Base-by-base conservation (phyloP, 306 rosid species). In the Fagus sylvatica region DNA sequence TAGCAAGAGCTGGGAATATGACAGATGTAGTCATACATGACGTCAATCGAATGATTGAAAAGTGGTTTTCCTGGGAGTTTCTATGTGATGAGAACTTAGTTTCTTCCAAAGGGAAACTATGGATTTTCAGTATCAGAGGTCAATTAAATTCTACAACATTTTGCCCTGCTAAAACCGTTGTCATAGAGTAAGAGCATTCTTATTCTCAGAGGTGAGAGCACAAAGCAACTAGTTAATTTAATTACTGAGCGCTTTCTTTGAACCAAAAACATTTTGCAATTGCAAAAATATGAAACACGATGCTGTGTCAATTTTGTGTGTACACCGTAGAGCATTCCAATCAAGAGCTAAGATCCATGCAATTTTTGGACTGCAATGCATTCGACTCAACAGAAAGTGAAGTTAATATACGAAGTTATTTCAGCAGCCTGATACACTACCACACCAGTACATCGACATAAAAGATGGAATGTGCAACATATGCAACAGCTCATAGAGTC, bases 51-150 rank as follows among this genome's bases (percentile, higher is more conserved):
- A 88, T 68, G 81, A 81, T 95, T 32, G 98, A 95, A 84, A 92
- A 88, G 86, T 91, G 98, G 98, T 95, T 89, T 85, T 95, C 97
- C 56, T 88, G 92, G 97, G 98, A 95, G 84, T 89, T 95, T 71
- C 89, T 95, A 19, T 89, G 98, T 79, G 90, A 91, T 75, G 95
- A 89, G 86, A 95, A 95, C 87, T 78, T 95, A 69, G 80, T 88
- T 71, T 78, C 93, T 81, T 89, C 97, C 40, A 91, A 85, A 87
- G 97, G 93, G 70, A 92, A 85, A 65, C 62, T 95, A 34, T 92
- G 98, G 98, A 87, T 88, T 72, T 95, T 91, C 68, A 89, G 89
- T 86, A 92, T 94, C 80, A 87, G 32, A 71, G 79, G 88, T 65
- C 60, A 64, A 51, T 66, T 64, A 69, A 89, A 88, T 70, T 85